Percentiles rank a stretch among this genome's conserved stretches.
Conservation (phyloP, 1,139 yeast genomes). For the Debaryomyces subglobosus region DNA sequence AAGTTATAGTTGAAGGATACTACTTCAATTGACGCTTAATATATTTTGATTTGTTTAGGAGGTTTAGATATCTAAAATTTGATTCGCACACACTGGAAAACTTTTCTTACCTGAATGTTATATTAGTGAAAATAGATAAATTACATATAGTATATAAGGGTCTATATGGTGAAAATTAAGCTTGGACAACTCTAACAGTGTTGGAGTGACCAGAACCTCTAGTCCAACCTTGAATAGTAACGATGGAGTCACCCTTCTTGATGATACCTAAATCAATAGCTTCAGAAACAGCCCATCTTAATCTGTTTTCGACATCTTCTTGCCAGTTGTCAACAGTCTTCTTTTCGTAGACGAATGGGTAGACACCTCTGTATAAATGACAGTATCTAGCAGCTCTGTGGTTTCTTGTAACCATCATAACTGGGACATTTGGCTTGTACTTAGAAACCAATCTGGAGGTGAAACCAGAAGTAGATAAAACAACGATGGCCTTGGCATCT, state of each 20-base stretch:
- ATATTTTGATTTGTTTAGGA: neutral
- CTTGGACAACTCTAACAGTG: constrained; percentile 80
- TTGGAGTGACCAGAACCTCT: constrained; percentile 99
- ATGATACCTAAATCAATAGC: constrained; percentile 88
- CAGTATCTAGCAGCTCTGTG: constrained; percentile 90
- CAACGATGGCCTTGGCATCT: constrained; percentile 95
- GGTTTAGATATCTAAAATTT: constrained; percentile 1
- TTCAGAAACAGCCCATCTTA: constrained; percentile 90
- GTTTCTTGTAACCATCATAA: constrained; percentile 97
- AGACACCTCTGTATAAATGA: constrained; percentile 97
- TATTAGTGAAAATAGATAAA: neutral
- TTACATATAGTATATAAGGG: constrained; percentile 5
- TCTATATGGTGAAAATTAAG: constrained; percentile 26
- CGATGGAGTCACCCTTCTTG: constrained; percentile 84
- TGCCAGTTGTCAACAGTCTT: constrained; percentile 85
- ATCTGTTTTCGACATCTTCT: constrained; percentile 93
- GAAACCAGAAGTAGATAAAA: constrained; percentile 90
- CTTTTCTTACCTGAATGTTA: neutral
- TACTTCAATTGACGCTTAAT: neutral
- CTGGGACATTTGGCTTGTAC: constrained; percentile 97
- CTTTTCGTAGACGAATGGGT: constrained; percentile 85
- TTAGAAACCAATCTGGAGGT: constrained; percentile 96
- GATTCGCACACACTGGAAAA: constrained; percentile 7
- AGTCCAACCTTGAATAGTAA: constrained; percentile 98
- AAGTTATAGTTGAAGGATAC: neutral